A percentile compares a stretch with the other conserved stretches of the same genome.
These are phyloP conservation scores for Dactylonectria estremocensis DNA, from an alignment of 2,329 filamentous ascomycete species.

Conservation along the genomic window DNA sequence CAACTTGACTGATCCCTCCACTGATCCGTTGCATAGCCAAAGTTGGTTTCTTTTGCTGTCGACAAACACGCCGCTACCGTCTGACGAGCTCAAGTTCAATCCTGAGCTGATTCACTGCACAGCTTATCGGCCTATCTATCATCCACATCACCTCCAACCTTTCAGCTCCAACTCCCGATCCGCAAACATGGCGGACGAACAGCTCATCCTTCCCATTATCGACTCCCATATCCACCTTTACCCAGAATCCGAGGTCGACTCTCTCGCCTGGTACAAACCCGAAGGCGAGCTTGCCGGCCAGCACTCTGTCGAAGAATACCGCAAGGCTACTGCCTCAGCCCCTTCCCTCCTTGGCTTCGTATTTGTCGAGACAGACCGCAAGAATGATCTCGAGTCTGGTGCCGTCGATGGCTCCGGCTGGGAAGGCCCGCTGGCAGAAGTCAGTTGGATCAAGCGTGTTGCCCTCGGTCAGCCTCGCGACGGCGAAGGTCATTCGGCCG, in stretches of 20 bases:
- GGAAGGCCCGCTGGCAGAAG: slow-evolving; percentile 78
- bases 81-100: background rate
- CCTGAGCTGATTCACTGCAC: background rate
- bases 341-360: slow-evolving; percentile 77
- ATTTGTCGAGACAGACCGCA: slow-evolving; percentile 87
- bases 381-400: slow-evolving; percentile 68
- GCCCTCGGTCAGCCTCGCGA: slow-evolving; percentile 70
- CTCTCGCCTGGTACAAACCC: slow-evolving; percentile 79
- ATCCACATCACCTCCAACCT: background rate
- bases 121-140: background rate
- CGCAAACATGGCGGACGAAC: slow-evolving; percentile 55
- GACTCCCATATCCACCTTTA: slow-evolving; percentile 95
- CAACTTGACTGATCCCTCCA: slow-evolving; percentile 8
- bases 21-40: background rate
- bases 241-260: slow-evolving; percentile 75
- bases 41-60: background rate
- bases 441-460: slow-evolving; percentile 78
- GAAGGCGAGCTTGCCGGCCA: slow-evolving; percentile 73
- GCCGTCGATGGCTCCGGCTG: slow-evolving; percentile 70
- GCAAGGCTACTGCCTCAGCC: slow-evolving; percentile 58
- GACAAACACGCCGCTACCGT: background rate
- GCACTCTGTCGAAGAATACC: slow-evolving; percentile 77
- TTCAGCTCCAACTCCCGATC: background rate
- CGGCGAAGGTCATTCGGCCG: slow-evolving; percentile 69
- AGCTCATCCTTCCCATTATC: slow-evolving; percentile 74